Evolutionary conservation across 805 yeast species (phyloP).

Genomic region (Yamadazyma olivae): DNA sequence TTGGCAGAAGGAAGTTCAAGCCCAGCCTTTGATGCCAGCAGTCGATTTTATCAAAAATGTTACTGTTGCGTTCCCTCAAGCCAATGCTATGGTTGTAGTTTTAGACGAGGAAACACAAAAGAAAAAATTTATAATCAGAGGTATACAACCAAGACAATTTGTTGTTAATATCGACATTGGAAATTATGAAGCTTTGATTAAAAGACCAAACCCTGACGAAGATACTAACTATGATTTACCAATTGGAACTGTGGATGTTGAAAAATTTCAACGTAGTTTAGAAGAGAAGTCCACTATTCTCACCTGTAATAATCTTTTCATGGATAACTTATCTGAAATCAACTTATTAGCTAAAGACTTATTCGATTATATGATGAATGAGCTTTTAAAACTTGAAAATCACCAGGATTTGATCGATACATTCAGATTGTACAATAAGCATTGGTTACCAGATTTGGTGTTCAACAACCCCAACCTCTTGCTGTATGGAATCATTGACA

Average conservation of each 20-base stretch:
- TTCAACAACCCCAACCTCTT: constrained; percentile 40
- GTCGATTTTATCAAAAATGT: constrained; percentile 96
- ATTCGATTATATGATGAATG: constrained; percentile 27
- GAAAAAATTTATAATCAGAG: constrained; percentile 87
- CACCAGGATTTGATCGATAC: constrained; percentile 18
- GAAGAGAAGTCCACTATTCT: constrained; percentile 9
- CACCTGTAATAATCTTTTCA: constrained; percentile 9
- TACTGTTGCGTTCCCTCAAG: constrained; percentile 79
- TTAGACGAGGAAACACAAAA: constrained; percentile 48
- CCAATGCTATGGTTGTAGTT: constrained; percentile 89
- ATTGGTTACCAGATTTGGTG: constrained; percentile 40
- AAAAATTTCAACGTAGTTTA: constrained; percentile 28
- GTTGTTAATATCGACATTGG: constrained; percentile 48
- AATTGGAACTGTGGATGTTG: constrained; percentile 35
- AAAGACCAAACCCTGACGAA: constrained; percentile 11
- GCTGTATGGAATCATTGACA: constrained; percentile 29
- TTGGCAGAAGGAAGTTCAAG: constrained; percentile 39
- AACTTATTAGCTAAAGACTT: constrained; percentile 32
- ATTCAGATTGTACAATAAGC: constrained; percentile 34
- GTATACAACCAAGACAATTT: constrained; percentile 80
- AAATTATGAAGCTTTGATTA: constrained; percentile 41
- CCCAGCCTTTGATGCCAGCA: constrained; percentile 68
- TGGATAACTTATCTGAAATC: constrained; percentile 19
- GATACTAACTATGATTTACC: constrained; percentile 13
- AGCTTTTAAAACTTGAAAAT: constrained; percentile 23